These are phyloP conservation scores for Lipomyces orientalis DNA, from an alignment of 805 yeast genomes.

Conservation along the genomic window DNA sequence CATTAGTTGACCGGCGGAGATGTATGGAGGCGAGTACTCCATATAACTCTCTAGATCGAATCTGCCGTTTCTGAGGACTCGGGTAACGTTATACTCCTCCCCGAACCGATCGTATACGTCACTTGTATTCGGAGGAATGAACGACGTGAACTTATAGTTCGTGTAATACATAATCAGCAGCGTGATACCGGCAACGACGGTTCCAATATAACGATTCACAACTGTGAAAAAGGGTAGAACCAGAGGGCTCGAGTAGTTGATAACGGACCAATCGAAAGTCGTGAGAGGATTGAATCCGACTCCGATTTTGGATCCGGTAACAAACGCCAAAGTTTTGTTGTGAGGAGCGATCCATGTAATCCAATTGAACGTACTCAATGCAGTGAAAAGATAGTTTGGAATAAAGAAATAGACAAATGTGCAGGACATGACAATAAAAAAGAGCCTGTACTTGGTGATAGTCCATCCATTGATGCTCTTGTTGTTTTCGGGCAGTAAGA, in stretches of 20 bases:
- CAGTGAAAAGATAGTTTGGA: conserved; percentile 67
- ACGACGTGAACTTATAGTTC: conserved; percentile 56
- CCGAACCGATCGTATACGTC: conserved; percentile 53
- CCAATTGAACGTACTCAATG: conserved; percentile 67
- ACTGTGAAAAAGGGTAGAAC: conserved; percentile 53
- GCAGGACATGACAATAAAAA: conserved; percentile 51
- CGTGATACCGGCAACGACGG: conserved; percentile 45
- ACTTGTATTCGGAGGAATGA: conserved; percentile 58
- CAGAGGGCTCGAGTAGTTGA: conserved; percentile 44
- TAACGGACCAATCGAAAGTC: conserved; percentile 53
- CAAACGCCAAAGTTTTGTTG: conserved; percentile 57
- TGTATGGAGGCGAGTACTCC: conserved; percentile 30
- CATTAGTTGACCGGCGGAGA: conserved; percentile 57
- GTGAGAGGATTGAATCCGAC: conserved; percentile 51
- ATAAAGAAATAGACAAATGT: conserved; percentile 68
- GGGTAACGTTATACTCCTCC: conserved; percentile 50
- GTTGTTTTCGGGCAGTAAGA: conserved; percentile 31
- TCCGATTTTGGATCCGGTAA: conserved; percentile 62
- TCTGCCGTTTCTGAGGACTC: conserved; percentile 49
- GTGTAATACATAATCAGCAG: conserved; percentile 50
- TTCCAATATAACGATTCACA: conserved; percentile 46
- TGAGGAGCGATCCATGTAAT: conserved; percentile 38
- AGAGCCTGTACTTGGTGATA: conserved; percentile 57
- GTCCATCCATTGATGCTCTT: conserved; percentile 63
- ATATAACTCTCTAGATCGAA: conserved; percentile 19